A percentile compares a stretch with the other conserved stretches of the same genome.
Conservation (phyloP, 1,284 basidiomycete genomes). For the Grifola frondosa region DNA sequence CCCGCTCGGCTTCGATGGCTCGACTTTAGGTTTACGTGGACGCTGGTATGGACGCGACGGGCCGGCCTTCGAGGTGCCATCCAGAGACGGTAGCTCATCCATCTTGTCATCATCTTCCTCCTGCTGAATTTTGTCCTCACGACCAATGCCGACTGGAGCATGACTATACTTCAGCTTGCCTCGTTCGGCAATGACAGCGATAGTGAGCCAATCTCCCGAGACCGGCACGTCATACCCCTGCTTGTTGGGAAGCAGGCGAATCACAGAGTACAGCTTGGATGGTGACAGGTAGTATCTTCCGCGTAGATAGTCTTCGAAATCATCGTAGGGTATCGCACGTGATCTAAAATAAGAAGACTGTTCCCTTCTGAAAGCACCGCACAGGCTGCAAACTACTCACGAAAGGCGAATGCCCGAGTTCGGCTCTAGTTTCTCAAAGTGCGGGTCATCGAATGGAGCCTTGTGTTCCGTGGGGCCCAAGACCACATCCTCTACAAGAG, state of each 20-base stretch:
- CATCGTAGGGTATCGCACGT: constrained; percentile 71
- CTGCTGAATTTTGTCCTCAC: constrained; percentile 42
- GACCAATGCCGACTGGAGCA: constrained; percentile 57
- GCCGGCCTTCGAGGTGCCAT: constrained; percentile 19
- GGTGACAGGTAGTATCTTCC: constrained; percentile 88
- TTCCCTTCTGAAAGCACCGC: constrained; percentile 6
- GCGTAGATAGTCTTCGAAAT: constrained; percentile 79
- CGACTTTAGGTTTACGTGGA: constrained; percentile 37
- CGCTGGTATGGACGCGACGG: constrained; percentile 31
- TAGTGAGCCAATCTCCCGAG: constrained; percentile 87
- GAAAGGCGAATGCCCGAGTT: constrained; percentile 84
- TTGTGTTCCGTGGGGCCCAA: constrained; percentile 75
- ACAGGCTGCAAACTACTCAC: constrained; percentile 48
- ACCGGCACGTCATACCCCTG: constrained; percentile 90
- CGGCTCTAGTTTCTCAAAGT: constrained; percentile 79
- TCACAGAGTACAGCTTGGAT: constrained; percentile 83
- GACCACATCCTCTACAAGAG: constrained; percentile 71
- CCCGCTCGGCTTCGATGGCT: constrained; percentile 45
- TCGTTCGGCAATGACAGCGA: constrained; percentile 86
- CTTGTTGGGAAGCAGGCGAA: constrained; percentile 75
- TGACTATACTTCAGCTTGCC: constrained; percentile 69
- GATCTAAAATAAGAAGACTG: constrained; percentile 46
- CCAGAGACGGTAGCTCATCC: constrained; percentile 19
- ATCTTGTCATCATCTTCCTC: constrained; percentile 33
- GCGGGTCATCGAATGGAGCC: constrained; percentile 64